Base-by-base conservation (phyloP, 2,329 filamentous ascomycete genomes). In the Pyricularia sp. region DNA sequence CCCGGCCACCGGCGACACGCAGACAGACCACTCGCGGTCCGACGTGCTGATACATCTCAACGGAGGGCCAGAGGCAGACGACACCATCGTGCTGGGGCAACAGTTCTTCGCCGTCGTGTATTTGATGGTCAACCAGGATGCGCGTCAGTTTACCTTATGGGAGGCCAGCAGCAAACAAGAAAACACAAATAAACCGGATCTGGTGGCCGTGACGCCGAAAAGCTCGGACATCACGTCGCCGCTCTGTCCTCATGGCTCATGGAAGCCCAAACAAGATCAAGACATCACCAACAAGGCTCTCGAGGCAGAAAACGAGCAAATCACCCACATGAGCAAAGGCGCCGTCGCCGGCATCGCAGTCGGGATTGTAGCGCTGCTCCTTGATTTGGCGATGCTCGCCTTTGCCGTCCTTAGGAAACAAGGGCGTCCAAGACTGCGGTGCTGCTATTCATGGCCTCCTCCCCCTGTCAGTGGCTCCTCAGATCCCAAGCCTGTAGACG, bases 71-170 rank as follows among this genome's bases (percentile, higher is more conserved):
- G 33, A 66, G 11, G 31, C 31, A 6, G 7, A 26, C 31, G 36
- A 66, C 10, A 23, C 36, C 6, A 26, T 30, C 5, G 5, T 23
- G 3, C 17, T 50, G 4, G 65, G 65, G 1, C 25, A 12, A 14
- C 65, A 66, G 31, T 66, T 66, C 65, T 55, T 66, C n/a, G n/a
- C 31, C n/a, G 20, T 33, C 11, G 65, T 33, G 7, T 66, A 50
- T 10, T 33, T 66, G n/a, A 55, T 66, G 65, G 65, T 50, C 65
- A 50, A 66, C n/a, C 65, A 42, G 30, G 65, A 50, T 30, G 20
- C 65, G 17, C 6, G 25, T 7, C 65, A 14, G 30, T 66, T 66
- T n/a, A 66, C 31, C 1, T n/a, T 50, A 1, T 50, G 65, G 65
- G 30, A 66, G 7, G 31, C 31, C 20, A n/a, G 20, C 42, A n/a